phyloP scores from a whole-genome alignment of 768 basidiomycete species.

The Hypsizygus marmoreus region DNA sequence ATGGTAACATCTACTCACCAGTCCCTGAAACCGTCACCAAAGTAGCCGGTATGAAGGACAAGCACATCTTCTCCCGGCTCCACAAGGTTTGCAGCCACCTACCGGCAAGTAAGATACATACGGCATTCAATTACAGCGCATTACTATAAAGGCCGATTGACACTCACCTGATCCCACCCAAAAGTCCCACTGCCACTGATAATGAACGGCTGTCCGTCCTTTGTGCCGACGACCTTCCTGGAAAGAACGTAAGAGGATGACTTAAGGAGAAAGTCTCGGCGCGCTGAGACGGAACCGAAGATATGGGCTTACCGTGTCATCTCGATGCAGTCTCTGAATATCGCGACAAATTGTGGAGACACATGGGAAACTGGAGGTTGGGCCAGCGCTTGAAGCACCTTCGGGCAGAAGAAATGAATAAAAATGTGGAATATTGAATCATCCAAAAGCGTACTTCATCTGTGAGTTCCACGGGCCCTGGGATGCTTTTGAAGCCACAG shows the following conservation, averaged over 20 bases:
- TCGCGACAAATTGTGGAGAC: constrained; percentile 76
- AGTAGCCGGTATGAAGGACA: constrained; percentile 87
- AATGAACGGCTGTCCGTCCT: constrained; percentile 74
- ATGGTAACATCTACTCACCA: constrained; percentile 48
- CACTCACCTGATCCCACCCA: constrained; percentile 80
- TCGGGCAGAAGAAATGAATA: constrained; percentile 1
- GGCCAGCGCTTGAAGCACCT: constrained; percentile 83
- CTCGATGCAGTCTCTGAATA: constrained; percentile 77
- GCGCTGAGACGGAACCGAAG: neutral
- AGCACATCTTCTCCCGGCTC: constrained; percentile 71
- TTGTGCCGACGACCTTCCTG: constrained; percentile 70
- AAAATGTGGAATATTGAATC: neutral
- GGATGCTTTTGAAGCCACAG: constrained; percentile 41
- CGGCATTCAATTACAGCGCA: neutral
- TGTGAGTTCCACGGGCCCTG: constrained; percentile 52
- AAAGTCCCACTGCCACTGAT: constrained; percentile 87
- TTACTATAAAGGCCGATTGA: neutral
- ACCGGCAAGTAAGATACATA: neutral
- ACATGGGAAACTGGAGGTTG: constrained; percentile 81
- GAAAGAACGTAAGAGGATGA: constrained; percentile 1
- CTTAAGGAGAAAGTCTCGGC: neutral
- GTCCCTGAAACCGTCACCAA: constrained; percentile 81
- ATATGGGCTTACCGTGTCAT: constrained; percentile 58
- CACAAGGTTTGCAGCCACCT: constrained; percentile 84
- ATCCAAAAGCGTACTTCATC: constrained; percentile 23